Evolutionary conservation across 2,329 filamentous ascomycete species (phyloP).

Genomic region (Penicillium hordei): DNA sequence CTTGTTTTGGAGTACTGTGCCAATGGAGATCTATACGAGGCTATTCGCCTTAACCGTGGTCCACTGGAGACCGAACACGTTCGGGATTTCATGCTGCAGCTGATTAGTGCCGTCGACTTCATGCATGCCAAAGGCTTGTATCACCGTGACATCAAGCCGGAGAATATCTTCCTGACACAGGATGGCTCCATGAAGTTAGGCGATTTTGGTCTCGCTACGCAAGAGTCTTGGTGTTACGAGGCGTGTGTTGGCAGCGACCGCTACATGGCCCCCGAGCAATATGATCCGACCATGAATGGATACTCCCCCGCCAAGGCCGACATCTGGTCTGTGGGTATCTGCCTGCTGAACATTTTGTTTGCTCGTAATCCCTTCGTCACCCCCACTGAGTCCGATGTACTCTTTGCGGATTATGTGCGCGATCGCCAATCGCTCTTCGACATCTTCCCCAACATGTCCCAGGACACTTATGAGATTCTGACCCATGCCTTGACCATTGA

Average conservation of each 20-base stretch:
- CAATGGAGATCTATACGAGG: slow-evolving; percentile 95
- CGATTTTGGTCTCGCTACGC: slow-evolving; percentile 91
- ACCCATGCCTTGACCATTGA: slow-evolving; percentile 88
- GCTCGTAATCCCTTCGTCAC: slow-evolving; percentile 93
- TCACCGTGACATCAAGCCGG: slow-evolving; percentile 97
- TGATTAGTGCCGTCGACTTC: slow-evolving; percentile 84
- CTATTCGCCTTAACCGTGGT: slow-evolving; percentile 83
- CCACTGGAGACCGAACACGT: slow-evolving; percentile 95
- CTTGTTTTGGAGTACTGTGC: slow-evolving; percentile 93
- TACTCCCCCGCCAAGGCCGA: slow-evolving; percentile 94
- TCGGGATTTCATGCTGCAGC: slow-evolving; percentile 92
- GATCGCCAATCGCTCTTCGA: slow-evolving; percentile 97
- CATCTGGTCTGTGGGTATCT: slow-evolving; percentile 96
- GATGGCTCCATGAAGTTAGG: slow-evolving; percentile 91
- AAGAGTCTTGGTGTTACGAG: slow-evolving; percentile 86
- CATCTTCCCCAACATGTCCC: slow-evolving; percentile 97
- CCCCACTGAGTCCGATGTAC: slow-evolving; percentile 82
- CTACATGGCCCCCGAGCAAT: slow-evolving; percentile 99
- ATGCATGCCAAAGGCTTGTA: slow-evolving; percentile 90
- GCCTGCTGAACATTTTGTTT: slow-evolving; percentile 93
- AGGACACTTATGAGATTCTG: slow-evolving; percentile 95
- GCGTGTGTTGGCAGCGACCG: slow-evolving; percentile 94
- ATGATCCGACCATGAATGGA: slow-evolving; percentile 79
- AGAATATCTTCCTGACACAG: slow-evolving; percentile 94
- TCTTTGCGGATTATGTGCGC: slow-evolving; percentile 89